Conservation (phyloP, 2,329 filamentous ascomycete genomes). For the Clarireedia homoeocarpa region DNA sequence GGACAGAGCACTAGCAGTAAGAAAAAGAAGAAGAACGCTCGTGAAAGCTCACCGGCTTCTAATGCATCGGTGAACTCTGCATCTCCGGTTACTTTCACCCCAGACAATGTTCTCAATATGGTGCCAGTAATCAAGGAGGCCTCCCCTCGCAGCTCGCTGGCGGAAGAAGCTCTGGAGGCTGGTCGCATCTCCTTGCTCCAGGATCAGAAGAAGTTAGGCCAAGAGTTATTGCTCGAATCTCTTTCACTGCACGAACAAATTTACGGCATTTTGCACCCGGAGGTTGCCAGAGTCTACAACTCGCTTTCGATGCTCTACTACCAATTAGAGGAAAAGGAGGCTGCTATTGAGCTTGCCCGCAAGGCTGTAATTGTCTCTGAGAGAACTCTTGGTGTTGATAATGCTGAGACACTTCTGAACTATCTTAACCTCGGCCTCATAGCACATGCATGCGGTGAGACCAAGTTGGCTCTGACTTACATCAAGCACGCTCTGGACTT, state of each 20-base stretch:
- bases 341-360: conserved; percentile 86
- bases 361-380: conserved; percentile 97
- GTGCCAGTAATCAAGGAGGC: conserved; percentile 96
- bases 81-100: conserved; percentile 57
- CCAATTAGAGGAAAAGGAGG: conserved; percentile 94
- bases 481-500: conserved; percentile 88
- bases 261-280: conserved; percentile 92
- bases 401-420: conserved; percentile 85
- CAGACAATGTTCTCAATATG: conserved; percentile 84
- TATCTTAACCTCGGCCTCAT: conserved; percentile 95
- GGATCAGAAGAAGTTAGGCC: conserved; percentile 89
- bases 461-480: conserved; percentile 77
- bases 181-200: conserved; percentile 94
- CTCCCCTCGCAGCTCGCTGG: conserved; percentile 78
- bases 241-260: conserved; percentile 96
- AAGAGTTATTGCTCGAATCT: conserved; percentile 92
- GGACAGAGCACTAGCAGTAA: conserved; percentile 26
- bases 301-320: conserved; percentile 94
- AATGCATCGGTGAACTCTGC: conserved; percentile 36
- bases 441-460: conserved; percentile 86
- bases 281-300: conserved; percentile 93
- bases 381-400: conserved; percentile 87
- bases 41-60: conserved; percentile 41
- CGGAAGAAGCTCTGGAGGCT: conserved; percentile 92
- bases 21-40: conserved; percentile 53